Percentiles rank a stretch among this genome's conserved stretches.
phyloP scores from a whole-genome alignment of 129 eudicot species.

The Helianthus annuus region DNA sequence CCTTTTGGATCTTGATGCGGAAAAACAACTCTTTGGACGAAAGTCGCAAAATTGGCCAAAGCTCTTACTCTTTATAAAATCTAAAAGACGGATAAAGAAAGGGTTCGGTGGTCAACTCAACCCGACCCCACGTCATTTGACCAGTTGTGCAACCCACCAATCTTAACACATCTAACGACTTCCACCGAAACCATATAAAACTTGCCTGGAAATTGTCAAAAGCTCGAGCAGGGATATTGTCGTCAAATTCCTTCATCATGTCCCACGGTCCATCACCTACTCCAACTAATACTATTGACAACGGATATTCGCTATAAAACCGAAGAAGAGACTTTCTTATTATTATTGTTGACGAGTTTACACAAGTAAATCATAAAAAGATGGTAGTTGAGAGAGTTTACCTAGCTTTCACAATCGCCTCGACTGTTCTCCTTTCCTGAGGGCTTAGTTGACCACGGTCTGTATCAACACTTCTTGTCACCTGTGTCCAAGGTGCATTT shows the following conservation, averaged over 20 bases:
- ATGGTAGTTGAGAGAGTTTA: conserved; percentile 22
- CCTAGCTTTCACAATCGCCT: conserved; percentile 95
- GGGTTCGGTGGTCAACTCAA: too few species aligned
- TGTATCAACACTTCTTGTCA: conserved; percentile 92
- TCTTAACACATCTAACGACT: neutral
- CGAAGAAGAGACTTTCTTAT: neutral
- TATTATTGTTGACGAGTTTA: conserved; percentile 3
- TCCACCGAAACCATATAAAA: conserved; percentile 12
- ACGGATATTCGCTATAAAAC: conserved; percentile 66
- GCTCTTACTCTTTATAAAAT: too few species aligned
- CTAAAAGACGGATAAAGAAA: too few species aligned
- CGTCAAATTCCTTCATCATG: conserved; percentile 92
- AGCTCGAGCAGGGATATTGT: conserved; percentile 87
- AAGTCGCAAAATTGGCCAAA: too few species aligned
- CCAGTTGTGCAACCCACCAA: too few species aligned
- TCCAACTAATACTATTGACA: conserved; percentile 84
- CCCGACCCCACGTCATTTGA: too few species aligned
- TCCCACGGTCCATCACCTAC: conserved; percentile 99
- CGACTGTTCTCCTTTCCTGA: conserved; percentile 81
- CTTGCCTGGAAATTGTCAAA: conserved; percentile 94
- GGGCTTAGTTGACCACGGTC: conserved; percentile 70
- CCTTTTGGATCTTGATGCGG: too few species aligned
- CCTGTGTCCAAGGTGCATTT: conserved; percentile 35
- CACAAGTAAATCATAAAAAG: neutral
- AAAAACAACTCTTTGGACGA: too few species aligned